Conservation (phyloP, 2,329 filamentous ascomycete genomes). For the Aspergillus glaucus region DNA sequence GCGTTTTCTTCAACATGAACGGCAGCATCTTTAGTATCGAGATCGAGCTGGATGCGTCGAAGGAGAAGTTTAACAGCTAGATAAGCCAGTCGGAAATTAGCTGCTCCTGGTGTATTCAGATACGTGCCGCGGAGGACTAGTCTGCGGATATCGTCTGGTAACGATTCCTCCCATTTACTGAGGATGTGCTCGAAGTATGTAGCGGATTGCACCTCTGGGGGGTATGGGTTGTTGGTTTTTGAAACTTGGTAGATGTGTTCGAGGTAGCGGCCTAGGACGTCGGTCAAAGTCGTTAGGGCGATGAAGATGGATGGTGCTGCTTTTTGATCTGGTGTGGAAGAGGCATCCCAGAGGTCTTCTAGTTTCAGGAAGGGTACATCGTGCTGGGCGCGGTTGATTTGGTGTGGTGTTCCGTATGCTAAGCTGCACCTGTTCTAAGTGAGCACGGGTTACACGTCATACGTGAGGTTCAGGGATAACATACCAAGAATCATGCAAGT, state of each 20-base stretch:
- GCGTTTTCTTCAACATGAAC: conserved; percentile 9
- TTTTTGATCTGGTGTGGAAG: conserved; percentile 10
- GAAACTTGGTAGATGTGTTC: conserved; percentile 30
- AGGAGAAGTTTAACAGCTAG: conserved; percentile 44
- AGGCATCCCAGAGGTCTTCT: conserved; percentile 25
- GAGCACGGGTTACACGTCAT: no score
- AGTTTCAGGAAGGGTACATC: conserved; percentile 44
- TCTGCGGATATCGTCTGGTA: conserved; percentile 33
- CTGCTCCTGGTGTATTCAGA: conserved; percentile 39
- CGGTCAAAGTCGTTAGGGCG: conserved; percentile 41
- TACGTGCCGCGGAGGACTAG: conserved; percentile 40
- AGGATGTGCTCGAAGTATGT: conserved; percentile 33
- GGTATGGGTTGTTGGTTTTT: conserved; percentile 15
- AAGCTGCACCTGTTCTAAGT: conserved; percentile 41
- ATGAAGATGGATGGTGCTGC: conserved; percentile 38
- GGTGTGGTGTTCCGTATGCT: conserved; percentile 49
- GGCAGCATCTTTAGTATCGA: conserved; percentile 19
- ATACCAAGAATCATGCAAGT: conserved; percentile 53
- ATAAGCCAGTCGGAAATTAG: conserved; percentile 49
- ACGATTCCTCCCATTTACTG: conserved; percentile 41
- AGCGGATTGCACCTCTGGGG: conserved; percentile 11
- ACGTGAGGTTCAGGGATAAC: no score
- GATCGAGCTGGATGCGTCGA: conserved; percentile 44
- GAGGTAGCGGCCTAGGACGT: conserved; percentile 34
- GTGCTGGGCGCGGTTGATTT: conserved; percentile 41